Percentiles rank a stretch among this genome's conserved stretches.
Evolutionary conservation across 2,329 filamentous ascomycete species (phyloP).

Genomic region (Fusarium continuum): DNA sequence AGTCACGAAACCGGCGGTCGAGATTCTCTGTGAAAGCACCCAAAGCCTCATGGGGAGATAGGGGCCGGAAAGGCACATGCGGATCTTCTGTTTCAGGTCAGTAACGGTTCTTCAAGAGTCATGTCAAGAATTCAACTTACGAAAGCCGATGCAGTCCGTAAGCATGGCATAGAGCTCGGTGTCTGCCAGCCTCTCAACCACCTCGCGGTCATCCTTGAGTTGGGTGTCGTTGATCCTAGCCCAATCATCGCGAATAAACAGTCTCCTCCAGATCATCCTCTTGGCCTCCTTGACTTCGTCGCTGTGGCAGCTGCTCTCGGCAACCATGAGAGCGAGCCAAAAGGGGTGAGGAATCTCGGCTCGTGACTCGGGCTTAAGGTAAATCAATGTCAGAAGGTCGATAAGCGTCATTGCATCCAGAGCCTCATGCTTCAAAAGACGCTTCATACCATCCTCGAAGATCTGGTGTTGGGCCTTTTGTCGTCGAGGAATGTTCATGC

Average conservation of each 20-base stretch:
- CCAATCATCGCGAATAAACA: constrained; percentile 89
- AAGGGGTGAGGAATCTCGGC: constrained; percentile 75
- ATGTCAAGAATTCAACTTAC: constrained; percentile 58
- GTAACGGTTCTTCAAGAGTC: constrained; percentile 13
- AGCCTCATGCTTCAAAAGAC: constrained; percentile 75
- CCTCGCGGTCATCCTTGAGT: constrained; percentile 74
- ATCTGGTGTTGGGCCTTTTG: constrained; percentile 74
- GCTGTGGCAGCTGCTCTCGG: constrained; percentile 62
- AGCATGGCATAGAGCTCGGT: constrained; percentile 77
- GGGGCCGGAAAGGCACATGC: constrained; percentile 54
- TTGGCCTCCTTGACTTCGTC: constrained; percentile 68
- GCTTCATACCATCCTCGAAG: constrained; percentile 74
- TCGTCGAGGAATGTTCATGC: constrained; percentile 63
- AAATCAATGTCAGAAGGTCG: constrained; percentile 81
- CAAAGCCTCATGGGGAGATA: constrained; percentile 62
- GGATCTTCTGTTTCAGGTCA: constrained; percentile 53
- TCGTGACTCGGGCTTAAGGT: constrained; percentile 54
- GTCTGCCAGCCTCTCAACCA: constrained; percentile 67
- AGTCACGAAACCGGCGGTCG: constrained; percentile 66
- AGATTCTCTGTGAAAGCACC: constrained; percentile 70
- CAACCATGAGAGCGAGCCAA: constrained; percentile 74
- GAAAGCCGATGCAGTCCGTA: constrained; percentile 68
- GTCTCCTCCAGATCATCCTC: constrained; percentile 83
- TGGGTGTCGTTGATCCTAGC: constrained; percentile 78
- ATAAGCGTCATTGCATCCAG: constrained; percentile 73